Evolutionary conservation across 495 filamentous ascomycete genomes (phyloP), one percentile per base, ranked within the genome.

Genomic region (Articulospora tetracladia): DNA sequence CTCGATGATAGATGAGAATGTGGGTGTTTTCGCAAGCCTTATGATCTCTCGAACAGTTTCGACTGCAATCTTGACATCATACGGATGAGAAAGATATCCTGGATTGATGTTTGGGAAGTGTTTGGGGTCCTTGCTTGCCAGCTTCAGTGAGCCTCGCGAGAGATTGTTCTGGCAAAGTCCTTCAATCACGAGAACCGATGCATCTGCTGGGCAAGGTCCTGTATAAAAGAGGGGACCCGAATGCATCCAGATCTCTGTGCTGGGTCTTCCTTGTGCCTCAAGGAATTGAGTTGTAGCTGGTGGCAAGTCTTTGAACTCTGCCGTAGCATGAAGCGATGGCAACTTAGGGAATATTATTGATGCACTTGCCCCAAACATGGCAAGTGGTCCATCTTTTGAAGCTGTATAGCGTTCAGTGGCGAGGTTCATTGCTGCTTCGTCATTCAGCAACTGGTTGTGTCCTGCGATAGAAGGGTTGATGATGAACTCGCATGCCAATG

Each of bases 121-220:
- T 0, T 44, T 41, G 0, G 75, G 60, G 39, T 79, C 66, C 8
- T 70, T 46, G n/a, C 74, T 76, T 12, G 61, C 53, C 54, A 84
- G 80, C 59, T 86, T 83, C 28, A 83, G 71, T 47, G 66, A 79
- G 1, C 83, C 83, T 10, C 81, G 77, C 79, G 26, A 85, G 76
- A 1, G 82, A 81, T 20, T 79, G 51, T 32, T 54, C 52, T 32
- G 30, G 13, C 30, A 32, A 6, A 32, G 13, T 32, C 30, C 30
- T 32, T 32, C 30, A 32, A 32, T 32, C 30, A 32, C 30, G 13
- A 32, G 30, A 13, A 32, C 11, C 20, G 28, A 39, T n/a, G 30
- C 19, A 54, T 54, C 13, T 34, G 52, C 4, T 17, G 52, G 20
- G 52, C 52, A 12, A 54, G 19, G 27, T 34, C 26, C 15, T 20